Conservation (phyloP, 352 stramenopile genomes). For the Pythium sukuiense region DNA sequence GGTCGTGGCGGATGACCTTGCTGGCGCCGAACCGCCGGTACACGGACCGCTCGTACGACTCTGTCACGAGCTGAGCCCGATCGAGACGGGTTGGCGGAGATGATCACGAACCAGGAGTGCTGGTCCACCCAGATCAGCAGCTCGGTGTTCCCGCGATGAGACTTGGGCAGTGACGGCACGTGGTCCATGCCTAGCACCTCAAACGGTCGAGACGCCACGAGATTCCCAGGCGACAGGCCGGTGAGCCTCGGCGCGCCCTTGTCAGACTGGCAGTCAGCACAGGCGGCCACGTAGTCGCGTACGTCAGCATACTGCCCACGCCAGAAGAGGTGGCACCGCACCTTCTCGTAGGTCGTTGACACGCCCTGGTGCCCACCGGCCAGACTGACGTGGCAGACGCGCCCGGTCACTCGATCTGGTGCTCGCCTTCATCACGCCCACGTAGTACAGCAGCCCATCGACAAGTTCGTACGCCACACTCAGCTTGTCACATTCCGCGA, state of each 20-base stretch:
- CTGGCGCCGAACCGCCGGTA: constrained; percentile 26
- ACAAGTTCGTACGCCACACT: constrained; percentile 1
- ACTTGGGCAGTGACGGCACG: constrained; percentile 28
- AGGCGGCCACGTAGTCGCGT: constrained; percentile 10
- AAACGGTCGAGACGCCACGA: constrained; percentile 24
- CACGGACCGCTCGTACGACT: constrained; percentile 25
- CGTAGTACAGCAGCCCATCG: constrained; percentile 10
- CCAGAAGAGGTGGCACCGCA: constrained; percentile 19
- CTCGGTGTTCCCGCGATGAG: constrained; percentile 31
- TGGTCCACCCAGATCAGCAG: constrained; percentile 31
- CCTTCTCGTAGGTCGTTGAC: constrained; percentile 8
- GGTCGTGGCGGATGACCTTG: constrained; percentile 27
- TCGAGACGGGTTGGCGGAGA: constrained; percentile 11
- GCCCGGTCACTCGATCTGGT: background rate
- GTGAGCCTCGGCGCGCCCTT: constrained; percentile 13
- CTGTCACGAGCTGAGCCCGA: constrained; percentile 19
- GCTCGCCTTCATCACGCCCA: background rate
- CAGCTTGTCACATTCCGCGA: too few relatives aligned
- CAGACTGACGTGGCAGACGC: constrained; percentile 18
- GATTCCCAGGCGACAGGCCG: constrained; percentile 11
- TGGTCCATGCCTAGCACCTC: constrained; percentile 36
- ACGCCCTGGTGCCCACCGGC: constrained; percentile 28
- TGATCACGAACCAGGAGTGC: constrained; percentile 21
- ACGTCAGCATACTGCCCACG: constrained; percentile 11
- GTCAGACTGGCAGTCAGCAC: constrained; percentile 25